Percentiles rank a stretch among this genome's conserved stretches.
These are phyloP conservation scores for Neltuma alba DNA, from an alignment of 306 rosid genomes.

Conservation along the genomic window DNA sequence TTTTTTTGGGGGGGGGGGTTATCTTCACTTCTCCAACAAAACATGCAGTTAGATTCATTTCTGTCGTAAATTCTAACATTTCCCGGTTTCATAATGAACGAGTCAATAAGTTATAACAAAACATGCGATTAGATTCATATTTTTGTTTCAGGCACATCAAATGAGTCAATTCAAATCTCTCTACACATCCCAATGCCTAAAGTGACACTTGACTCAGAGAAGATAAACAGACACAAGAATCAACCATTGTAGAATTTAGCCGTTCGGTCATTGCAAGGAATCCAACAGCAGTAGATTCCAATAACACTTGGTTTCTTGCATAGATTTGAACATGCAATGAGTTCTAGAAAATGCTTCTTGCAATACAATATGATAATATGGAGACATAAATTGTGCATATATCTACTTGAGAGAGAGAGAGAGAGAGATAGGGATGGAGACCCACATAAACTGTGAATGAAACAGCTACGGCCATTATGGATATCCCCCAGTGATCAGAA, in stretches of 20 bases:
- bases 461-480: constrained; percentile 71
- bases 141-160: background rate
- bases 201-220: background rate
- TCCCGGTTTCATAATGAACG: background rate
- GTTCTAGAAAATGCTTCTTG: constrained; percentile 15
- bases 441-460: constrained; percentile 80
- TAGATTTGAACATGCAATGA: background rate
- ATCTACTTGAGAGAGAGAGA: background rate
- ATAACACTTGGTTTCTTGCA: background rate
- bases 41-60: background rate
- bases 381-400: background rate
- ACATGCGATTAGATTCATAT: too few species aligned
- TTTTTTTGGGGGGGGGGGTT: too few species aligned
- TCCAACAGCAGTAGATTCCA: background rate
- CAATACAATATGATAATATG: constrained; percentile 12
- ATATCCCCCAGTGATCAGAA: constrained; percentile 68
- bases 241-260: background rate
- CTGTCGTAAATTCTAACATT: background rate
- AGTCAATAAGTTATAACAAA: background rate
- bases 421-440: background rate
- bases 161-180: constrained; percentile 7
- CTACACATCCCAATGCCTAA: background rate
- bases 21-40: background rate
- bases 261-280: background rate
- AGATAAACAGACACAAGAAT: background rate